Conservation (phyloP, 2,329 filamentous ascomycete genomes). For the Aureobasidium sp. region DNA sequence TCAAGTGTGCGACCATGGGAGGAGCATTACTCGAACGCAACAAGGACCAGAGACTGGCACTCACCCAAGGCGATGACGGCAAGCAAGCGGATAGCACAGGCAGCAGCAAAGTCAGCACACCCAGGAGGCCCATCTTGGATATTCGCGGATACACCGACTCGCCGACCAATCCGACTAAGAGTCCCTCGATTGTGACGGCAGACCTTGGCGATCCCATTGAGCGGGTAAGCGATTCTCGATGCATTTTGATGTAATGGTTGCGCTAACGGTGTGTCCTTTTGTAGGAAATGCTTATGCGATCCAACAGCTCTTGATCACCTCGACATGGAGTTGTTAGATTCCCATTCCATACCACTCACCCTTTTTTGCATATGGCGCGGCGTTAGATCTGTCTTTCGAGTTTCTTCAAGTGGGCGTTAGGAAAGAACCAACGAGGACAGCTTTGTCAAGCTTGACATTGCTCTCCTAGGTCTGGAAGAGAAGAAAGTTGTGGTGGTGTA, state of each 20-base stretch:
- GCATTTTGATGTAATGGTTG: not conserved
- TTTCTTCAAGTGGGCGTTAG: not conserved
- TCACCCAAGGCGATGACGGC: conserved; percentile 14
- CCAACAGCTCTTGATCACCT: conserved; percentile 11
- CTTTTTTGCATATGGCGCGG: conserved; percentile 6
- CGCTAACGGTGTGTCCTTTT: not conserved
- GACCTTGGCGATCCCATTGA: conserved; percentile 53
- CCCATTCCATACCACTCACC: not conserved
- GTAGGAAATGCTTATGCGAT: conserved; percentile 23
- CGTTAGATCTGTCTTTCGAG: not conserved
- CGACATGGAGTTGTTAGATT: not conserved
- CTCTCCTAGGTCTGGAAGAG: no score
- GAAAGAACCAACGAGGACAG: no score
- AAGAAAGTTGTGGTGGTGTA: not conserved
- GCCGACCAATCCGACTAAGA: conserved; percentile 53
- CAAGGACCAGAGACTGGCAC: conserved; percentile 36
- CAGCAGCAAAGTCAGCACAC: conserved; percentile 11
- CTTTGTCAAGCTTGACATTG: no score
- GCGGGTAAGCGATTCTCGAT: conserved; percentile 37
- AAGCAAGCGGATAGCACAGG: not conserved
- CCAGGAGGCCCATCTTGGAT: conserved; percentile 35
- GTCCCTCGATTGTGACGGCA: conserved; percentile 53
- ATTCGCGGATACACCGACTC: conserved; percentile 62
- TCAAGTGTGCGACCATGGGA: conserved; percentile 91
- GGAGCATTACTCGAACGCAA: conserved; percentile 74